phyloP scores from a whole-genome alignment of 208 protist species.

The Trypanosoma vivax region DNA sequence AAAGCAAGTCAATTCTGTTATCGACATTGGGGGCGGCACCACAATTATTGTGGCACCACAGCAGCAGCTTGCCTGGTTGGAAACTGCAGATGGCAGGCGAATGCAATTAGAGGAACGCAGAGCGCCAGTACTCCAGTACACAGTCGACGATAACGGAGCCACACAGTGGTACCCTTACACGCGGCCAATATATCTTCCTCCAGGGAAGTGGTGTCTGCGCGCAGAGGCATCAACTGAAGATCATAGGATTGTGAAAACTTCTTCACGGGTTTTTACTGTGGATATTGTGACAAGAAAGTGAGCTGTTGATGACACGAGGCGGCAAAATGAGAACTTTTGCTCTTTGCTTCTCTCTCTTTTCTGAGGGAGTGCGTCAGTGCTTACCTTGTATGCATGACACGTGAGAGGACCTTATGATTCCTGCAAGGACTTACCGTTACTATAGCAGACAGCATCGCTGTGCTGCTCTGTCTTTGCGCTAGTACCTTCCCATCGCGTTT shows the following conservation, averaged over 20 bases:
- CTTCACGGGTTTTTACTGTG: constrained; percentile 67
- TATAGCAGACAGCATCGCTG: no score
- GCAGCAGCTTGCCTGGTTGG: constrained; percentile 16
- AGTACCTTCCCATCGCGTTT: no score
- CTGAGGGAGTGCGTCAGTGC: no score
- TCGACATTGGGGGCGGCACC: constrained; percentile 10
- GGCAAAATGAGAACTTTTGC: no score
- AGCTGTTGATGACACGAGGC: background rate
- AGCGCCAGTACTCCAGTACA: constrained; percentile 27
- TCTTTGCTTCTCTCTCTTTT: no score
- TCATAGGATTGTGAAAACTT: constrained; percentile 22
- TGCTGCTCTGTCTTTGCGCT: no score
- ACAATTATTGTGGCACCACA: constrained; percentile 21
- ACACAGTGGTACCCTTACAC: constrained; percentile 46
- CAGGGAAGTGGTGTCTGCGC: constrained; percentile 74
- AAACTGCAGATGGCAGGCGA: background rate
- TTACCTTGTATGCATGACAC: no score
- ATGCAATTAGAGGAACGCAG: background rate
- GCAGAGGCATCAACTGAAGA: constrained; percentile 37
- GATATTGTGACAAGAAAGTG: constrained; percentile 16
- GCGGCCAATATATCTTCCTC: constrained; percentile 49
- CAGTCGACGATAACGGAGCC: constrained; percentile 40
- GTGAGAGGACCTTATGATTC: no score
- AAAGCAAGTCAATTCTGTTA: background rate
- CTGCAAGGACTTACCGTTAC: no score